Base-by-base conservation (phyloP, 1,284 basidiomycete genomes). In the Gomphus bonarii region DNA sequence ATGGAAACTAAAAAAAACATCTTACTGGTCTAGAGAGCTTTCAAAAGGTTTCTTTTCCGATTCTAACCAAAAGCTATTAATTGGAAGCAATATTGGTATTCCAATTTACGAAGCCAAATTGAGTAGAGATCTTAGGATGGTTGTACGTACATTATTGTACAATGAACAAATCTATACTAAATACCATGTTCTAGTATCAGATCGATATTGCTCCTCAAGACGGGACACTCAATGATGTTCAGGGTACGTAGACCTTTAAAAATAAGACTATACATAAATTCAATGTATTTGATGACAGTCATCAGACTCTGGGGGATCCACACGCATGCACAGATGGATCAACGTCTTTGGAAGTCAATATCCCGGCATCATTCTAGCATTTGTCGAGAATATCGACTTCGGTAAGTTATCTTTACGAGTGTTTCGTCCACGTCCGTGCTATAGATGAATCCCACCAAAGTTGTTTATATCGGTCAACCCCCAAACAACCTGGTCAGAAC, bases 51-150 rank as follows among this genome's bases (percentile, higher is more conserved):
- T 81, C 60, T 85, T 86, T 64, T 84, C 83, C 0, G 73, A 74
- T 7, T 80, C 84, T 60, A 86, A 86, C 59, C 81, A 85, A 61
- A 85, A 84, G 66, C 68, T 73, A n/a, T 68, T 86, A 14, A 80
- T 73, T 31, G 75, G 74, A 0, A 59, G 69, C 0, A 65, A 70
- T 35, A 68, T 68, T 7, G 76, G 75, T 10, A 66, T 83, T 1
- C 82, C 84, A 0, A 76, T 86, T 8, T 86, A 75, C 55, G 83
- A 85, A 63, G 84, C 84, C 0, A 85, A 84, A 65, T 80, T 85
- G 77, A 82, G 80, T 1, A 61, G 75, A 0, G 81, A 85, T 63
- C 68, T 74, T 22, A 73, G 84, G 5, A 68, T 86, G 3, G 74
- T 86, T n/a, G 83, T 85, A 63, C 18, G 78, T 68, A 40, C 18